Percentiles rank a stretch among this genome's conserved stretches.
Conservation (phyloP, 257 asterid species). For the Rauvolfia tetraphylla region DNA sequence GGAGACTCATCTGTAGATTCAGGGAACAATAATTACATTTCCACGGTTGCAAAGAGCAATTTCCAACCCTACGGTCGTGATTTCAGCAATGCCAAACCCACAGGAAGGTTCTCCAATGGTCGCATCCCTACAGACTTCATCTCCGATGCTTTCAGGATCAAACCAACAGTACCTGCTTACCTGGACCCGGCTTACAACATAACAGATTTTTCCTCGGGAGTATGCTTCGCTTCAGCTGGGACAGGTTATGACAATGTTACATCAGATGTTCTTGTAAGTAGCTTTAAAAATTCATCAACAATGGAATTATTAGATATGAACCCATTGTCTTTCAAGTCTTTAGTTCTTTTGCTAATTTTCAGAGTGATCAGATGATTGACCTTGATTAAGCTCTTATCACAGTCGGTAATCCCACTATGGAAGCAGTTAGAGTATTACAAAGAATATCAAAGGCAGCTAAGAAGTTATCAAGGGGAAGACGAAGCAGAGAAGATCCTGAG, state of each 20-base stretch:
- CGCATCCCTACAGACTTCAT: constrained; percentile 71
- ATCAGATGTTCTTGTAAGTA: constrained; percentile 65
- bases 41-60: constrained; percentile 67
- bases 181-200: constrained; percentile 72
- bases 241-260: constrained; percentile 84
- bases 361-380: background rate
- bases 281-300: background rate
- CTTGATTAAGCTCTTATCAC: constrained; percentile 13
- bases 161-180: constrained; percentile 65
- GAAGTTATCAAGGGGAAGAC: constrained; percentile 45
- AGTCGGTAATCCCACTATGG: constrained; percentile 87
- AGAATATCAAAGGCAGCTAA: constrained; percentile 58
- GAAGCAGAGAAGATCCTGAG: constrained; percentile 42
- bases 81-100: constrained; percentile 54
- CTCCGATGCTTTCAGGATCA: constrained; percentile 67
- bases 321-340: background rate
- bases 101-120: constrained; percentile 85
- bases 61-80: constrained; percentile 85
- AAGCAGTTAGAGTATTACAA: constrained; percentile 68
- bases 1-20: constrained; percentile 95
- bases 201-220: constrained; percentile 69
- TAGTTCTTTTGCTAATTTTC: background rate
- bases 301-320: background rate
- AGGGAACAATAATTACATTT: constrained; percentile 72
- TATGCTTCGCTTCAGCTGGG: constrained; percentile 92